These are phyloP conservation scores for Blastobotrys aristatus DNA, from an alignment of 1,139 yeast species.

Conservation along the genomic window DNA sequence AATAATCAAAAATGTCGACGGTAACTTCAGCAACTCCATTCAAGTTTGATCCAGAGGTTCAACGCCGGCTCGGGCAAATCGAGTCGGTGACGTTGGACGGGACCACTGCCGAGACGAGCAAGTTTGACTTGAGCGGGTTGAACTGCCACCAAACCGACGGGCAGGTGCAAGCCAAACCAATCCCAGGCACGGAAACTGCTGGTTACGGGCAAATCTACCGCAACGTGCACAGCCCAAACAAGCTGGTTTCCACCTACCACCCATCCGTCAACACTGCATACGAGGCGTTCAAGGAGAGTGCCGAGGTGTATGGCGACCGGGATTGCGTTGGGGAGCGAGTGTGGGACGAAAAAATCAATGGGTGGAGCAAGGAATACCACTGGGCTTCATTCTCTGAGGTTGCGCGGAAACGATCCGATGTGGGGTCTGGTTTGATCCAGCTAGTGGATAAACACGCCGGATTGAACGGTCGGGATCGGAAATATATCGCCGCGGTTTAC, in stretches of 20 bases:
- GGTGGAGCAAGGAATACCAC: slow-evolving; percentile 41
- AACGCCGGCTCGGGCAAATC: slow-evolving; percentile 12
- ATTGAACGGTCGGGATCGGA: slow-evolving; percentile 28
- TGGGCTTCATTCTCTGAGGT: slow-evolving; percentile 46
- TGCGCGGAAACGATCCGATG: slow-evolving; percentile 41
- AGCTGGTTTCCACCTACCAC: slow-evolving; percentile 44
- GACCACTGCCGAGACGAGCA: slow-evolving; percentile 4
- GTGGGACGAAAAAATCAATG: slow-evolving; percentile 41
- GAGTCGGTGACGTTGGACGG: slow-evolving; percentile 8
- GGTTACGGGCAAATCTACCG: slow-evolving; percentile 56
- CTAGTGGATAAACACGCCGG: slow-evolving; percentile 28
- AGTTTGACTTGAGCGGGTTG: not conserved
- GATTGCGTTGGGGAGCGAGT: slow-evolving; percentile 52
- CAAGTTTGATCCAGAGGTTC: slow-evolving; percentile 18
- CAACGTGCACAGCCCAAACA: slow-evolving; percentile 38
- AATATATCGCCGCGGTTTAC: slow-evolving; percentile 51
- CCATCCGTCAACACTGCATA: slow-evolving; percentile 48
- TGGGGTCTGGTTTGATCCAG: slow-evolving; percentile 63
- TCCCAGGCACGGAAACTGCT: slow-evolving; percentile 44
- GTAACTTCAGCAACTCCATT: slow-evolving; percentile 9
- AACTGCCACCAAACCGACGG: slow-evolving; percentile 15
- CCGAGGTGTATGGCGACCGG: slow-evolving; percentile 35
- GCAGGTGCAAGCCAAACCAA: slow-evolving; percentile 37
- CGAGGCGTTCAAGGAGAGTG: slow-evolving; percentile 45
- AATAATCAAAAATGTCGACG: slow-evolving; percentile 5